Percentiles rank a stretch among this genome's conserved stretches.
phyloP scores from a whole-genome alignment of 148 eudicot species.

The Chenopodium album region DNA sequence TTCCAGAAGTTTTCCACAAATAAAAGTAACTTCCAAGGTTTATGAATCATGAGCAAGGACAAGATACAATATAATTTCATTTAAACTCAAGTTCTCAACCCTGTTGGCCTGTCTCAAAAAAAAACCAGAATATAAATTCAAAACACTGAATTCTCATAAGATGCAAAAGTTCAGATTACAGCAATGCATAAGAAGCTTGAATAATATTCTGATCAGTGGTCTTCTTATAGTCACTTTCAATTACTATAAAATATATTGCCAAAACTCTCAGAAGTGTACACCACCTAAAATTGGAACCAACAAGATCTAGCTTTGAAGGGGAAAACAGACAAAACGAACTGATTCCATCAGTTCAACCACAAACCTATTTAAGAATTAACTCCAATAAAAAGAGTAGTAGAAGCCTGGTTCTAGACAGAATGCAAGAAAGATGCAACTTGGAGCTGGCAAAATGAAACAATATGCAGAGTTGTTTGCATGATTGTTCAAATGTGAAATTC shows the following conservation, averaged over 20 bases:
- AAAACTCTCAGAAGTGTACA: background rate
- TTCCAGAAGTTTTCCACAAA: background rate
- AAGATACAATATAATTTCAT: background rate
- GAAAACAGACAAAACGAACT: background rate
- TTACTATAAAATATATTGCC: background rate
- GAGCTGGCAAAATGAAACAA: background rate
- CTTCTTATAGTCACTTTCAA: background rate
- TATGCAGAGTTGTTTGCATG: background rate
- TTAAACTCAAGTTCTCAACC: background rate
- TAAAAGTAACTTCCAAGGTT: background rate
- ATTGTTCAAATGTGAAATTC: background rate
- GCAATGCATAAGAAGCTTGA: background rate
- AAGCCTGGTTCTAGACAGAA: too few relatives aligned
- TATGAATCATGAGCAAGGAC: background rate
- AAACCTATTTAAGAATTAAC: background rate
- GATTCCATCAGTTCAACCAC: background rate
- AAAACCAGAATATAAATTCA: background rate
- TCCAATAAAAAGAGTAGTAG: background rate
- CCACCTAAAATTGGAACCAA: too few relatives aligned
- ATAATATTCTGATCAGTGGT: background rate
- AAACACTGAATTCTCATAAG: background rate
- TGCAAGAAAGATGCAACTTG: background rate
- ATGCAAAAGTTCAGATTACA: background rate
- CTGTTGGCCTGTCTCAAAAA: background rate
- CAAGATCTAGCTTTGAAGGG: background rate